A percentile compares a stretch with the other conserved stretches of the same genome.
Conservation (phyloP, 2,329 filamentous ascomycete genomes). For the Zymoseptoria crescenta region DNA sequence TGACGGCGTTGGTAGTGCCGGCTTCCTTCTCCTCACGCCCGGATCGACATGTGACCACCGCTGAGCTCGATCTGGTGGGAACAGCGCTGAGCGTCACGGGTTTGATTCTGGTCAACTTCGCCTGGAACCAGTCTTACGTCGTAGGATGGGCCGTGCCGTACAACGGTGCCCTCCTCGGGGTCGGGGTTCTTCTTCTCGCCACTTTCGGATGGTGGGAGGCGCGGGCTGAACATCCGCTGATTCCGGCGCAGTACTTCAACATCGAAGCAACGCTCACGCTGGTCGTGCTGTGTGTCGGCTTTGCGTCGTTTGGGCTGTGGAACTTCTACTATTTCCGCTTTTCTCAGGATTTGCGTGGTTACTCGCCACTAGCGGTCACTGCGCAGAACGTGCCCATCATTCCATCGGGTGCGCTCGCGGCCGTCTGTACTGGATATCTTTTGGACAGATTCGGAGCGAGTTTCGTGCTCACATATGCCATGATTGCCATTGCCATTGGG, state of each 20-base stretch:
- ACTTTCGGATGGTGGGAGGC: conserved; percentile 9
- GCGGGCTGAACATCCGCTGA: neutral
- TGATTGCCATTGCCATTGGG: neutral
- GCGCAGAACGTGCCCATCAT: neutral
- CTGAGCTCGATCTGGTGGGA: conserved; percentile 2
- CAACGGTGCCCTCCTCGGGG: conserved; percentile 3
- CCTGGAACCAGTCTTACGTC: conserved; percentile 6
- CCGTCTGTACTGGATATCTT: neutral
- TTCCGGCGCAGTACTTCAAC: neutral
- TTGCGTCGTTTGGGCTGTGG: neutral
- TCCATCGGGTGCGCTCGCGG: neutral
- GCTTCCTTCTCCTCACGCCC: neutral
- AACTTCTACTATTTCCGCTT: neutral
- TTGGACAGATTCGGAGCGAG: neutral
- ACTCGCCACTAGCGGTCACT: neutral
- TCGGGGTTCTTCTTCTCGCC: conserved; percentile 1
- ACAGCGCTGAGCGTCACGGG: conserved; percentile 3
- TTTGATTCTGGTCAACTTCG: conserved; percentile 6
- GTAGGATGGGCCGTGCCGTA: conserved; percentile 7
- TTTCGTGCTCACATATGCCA: neutral
- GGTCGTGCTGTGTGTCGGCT: neutral
- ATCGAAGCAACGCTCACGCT: neutral
- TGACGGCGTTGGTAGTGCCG: neutral
- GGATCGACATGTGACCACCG: neutral
- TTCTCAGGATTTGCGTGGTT: neutral